These are phyloP conservation scores for Beauveria sp. DNA, from an alignment of 2,329 filamentous ascomycete genomes.

Conservation along the genomic window DNA sequence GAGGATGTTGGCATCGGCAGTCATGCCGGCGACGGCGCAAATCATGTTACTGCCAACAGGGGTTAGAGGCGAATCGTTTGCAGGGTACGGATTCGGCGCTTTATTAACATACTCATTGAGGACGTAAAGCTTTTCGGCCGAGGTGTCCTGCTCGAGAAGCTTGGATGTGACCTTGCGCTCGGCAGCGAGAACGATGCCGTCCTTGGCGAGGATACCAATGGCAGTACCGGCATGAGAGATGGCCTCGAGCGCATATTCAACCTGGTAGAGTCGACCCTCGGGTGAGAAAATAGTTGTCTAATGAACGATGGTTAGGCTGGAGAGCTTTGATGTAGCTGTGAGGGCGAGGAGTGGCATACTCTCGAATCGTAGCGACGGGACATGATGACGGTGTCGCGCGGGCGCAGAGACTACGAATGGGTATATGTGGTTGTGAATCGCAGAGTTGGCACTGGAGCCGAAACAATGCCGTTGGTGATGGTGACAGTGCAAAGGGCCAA, in stretches of 20 bases:
- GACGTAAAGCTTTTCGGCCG: conserved; percentile 99
- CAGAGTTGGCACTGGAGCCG: neutral
- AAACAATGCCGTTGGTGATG: neutral
- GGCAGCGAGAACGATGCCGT: conserved; percentile 95
- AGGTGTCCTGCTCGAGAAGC: conserved; percentile 97
- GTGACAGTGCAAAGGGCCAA: neutral
- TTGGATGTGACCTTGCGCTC: conserved; percentile 99
- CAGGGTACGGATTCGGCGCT: neutral
- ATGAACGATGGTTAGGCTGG: conserved; percentile 10
- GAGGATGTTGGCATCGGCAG: conserved; percentile 97
- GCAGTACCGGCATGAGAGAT: conserved; percentile 98
- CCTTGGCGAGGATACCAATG: conserved; percentile 91
- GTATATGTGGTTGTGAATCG: neutral
- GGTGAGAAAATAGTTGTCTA: conserved; percentile 99
- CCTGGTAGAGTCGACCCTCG: conserved; percentile 95
- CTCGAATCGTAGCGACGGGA: conserved; percentile 96
- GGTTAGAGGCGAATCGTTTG: neutral
- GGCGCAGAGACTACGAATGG: neutral
- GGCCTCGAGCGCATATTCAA: conserved; percentile 97
- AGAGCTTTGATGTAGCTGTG: conserved; percentile 1
- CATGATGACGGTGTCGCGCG: conserved; percentile 46
- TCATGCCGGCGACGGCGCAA: conserved; percentile 98
- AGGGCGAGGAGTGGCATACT: conserved; percentile 47
- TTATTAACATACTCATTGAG: conserved; percentile 73
- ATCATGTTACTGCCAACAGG: conserved; percentile 81